phyloP scores from a whole-genome alignment of 2,329 filamentous ascomycete species.

The Arthrobotrys iridis region DNA sequence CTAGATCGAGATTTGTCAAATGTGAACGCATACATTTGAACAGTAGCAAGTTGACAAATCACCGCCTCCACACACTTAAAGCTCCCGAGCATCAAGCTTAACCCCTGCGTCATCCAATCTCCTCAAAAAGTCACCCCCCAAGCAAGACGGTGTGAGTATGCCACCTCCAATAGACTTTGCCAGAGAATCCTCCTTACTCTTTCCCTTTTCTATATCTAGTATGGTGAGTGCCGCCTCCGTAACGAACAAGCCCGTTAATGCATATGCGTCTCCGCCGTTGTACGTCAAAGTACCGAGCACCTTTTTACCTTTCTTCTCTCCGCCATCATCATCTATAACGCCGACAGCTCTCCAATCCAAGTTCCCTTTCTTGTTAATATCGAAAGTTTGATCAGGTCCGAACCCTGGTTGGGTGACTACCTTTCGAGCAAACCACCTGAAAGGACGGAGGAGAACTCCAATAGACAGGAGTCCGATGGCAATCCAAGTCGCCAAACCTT shows the following conservation, averaged over 20 bases:
- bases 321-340: conserved; percentile 23
- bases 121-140: conserved; percentile 65
- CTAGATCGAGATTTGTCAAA: no score
- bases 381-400: conserved; percentile 55
- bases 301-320: conserved; percentile 49
- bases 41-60: no score
- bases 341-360: conserved; percentile 47
- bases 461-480: conserved; percentile 63
- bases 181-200: conserved; percentile 59
- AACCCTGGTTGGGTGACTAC: conserved; percentile 54
- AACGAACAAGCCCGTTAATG: conserved; percentile 55
- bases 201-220: conserved; percentile 33
- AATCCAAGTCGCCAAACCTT: conserved; percentile 67
- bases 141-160: conserved; percentile 64
- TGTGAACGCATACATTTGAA: no score
- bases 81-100: conserved; percentile 59
- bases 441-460: conserved; percentile 60
- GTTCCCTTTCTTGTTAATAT: conserved; percentile 22
- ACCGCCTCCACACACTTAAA: not conserved
- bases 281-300: conserved; percentile 55
- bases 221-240: conserved; percentile 55
- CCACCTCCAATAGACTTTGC: conserved; percentile 63
- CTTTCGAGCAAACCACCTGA: conserved; percentile 57
- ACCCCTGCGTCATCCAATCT: conserved; percentile 64
- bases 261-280: conserved; percentile 56